Base-by-base conservation (phyloP, 75 land plant species). In the Adiantum capillusveneris region DNA sequence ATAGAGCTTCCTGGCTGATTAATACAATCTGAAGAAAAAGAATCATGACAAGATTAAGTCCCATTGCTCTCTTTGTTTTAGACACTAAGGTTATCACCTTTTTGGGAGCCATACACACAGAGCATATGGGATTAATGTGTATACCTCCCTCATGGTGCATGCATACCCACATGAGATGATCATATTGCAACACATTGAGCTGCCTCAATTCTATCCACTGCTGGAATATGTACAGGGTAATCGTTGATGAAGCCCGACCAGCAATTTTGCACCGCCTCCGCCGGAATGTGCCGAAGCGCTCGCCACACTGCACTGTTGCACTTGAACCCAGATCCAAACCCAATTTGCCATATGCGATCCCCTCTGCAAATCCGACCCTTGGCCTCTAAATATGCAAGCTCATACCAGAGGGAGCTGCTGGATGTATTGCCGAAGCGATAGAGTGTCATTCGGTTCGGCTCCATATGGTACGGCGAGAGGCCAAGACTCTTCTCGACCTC, bases 301-400 rank as follows among this genome's bases (percentile, higher is more conserved):
- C 44, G 29, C 90, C 90, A 86, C 31, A 86, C 83, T 1, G 74
- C 90, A 56, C 81, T 86, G 72, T 86, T 86, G 69, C 83, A 86
- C 74, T 86, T 86, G 73, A 86, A 86, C 2, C 90, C 90, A 0
- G 83, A 86, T 16, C 86, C 86, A 54, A 83, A 86, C 0, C 81
- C 83, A 46, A 86, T 58, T 63, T 86, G 86, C 90, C 90, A 86
- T 17, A 86, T 59, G 5, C 83, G 62, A 65, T 86, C 87, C 9
- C 87, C 90, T 11, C 71, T 46, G 18, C 59, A 58, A 25, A 86
- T 74, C 24, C 70, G 57, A 37, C 62, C 86, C 65, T 86, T 79
- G 36, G 87, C 83, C 58, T 86, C 86, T 21, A 81, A 44, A 60
- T 83, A 86, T 1, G 90, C 83, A 20, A 86, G 78, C 69, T 86